Base-by-base conservation (phyloP, 1,139 yeast genomes). In the Suhomyces panamericanus region DNA sequence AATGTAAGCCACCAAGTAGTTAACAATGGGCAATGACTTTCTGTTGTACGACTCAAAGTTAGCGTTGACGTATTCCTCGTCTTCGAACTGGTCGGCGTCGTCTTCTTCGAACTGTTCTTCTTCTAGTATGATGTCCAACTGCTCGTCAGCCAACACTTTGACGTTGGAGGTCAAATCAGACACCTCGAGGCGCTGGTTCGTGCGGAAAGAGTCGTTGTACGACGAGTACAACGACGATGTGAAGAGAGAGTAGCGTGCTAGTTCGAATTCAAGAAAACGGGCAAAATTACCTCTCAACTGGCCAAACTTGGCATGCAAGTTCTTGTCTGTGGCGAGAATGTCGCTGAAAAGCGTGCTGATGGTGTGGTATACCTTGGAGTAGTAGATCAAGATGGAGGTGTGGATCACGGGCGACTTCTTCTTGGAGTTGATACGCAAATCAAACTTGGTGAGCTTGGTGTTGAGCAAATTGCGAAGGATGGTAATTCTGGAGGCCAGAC, bases 301-400 rank as follows among this genome's bases (percentile, higher is more conserved):
- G 3, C 39, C 10, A 44, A 67, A 64, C n/a, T 57, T 60, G 10
- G 41, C 32, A 8, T 47, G 42, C 14, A 63, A 47, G 22, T 55
- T 53, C 2, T 43, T 39, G 34, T 62, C 58, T 1, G 47, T 15
- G 2, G 41, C 39, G 27, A 71, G 54, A 1, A 60, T 54, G 13
- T 57, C 58, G 6, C 38, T 39, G 46, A 70, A 71, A 4, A 54
- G 49, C 0, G 48, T 34, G 26, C 66, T 69, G 10, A 72, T 56
- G 1, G 73, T 63, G 46, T 63, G 61, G 50, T 60, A 71, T 16
- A 71, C 55, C 41, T 70, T 69, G 17, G 75, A 69, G 49, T 63
- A 67, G 44, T 63, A 61, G 7, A 73, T 60, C 41, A 65, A 62
- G 33, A 53, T 50, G 4, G 73, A 61, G 1, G 75, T 63, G 48